Conservation (phyloP, 2,329 filamentous ascomycete species). For the Lachnellula cervina region DNA sequence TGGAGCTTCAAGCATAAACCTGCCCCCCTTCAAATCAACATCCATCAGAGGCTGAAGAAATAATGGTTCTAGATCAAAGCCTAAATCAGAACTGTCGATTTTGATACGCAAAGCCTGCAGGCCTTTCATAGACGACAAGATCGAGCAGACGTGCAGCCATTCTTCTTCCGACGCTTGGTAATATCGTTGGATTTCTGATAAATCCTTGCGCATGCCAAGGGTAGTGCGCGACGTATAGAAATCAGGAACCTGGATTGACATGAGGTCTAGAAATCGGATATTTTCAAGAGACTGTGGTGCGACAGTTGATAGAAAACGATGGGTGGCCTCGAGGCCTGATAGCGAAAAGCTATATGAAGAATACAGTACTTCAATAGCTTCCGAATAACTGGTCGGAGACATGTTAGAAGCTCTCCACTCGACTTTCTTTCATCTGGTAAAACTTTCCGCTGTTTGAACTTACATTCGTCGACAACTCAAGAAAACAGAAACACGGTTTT, state of each 20-base stretch:
- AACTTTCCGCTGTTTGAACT: background rate
- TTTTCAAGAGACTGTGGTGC: background rate
- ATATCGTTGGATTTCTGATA: background rate
- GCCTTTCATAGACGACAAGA: background rate
- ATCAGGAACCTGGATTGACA: background rate
- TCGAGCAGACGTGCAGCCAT: background rate
- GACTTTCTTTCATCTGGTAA: background rate
- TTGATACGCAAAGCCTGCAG: background rate
- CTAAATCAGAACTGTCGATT: background rate
- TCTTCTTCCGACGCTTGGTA: background rate
- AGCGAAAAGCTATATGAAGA: background rate
- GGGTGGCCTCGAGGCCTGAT: background rate
- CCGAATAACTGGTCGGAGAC: background rate
- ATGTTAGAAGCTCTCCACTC: background rate
- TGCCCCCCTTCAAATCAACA: background rate
- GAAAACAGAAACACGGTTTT: background rate
- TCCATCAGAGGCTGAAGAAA: background rate
- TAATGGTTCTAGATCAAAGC: background rate
- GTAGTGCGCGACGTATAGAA: background rate
- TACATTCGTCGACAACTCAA: background rate
- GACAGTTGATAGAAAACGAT: background rate
- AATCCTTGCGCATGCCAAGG: background rate
- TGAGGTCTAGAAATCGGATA: background rate
- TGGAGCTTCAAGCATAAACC: background rate
- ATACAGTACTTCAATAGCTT: background rate